A percentile compares a stretch with the other conserved stretches of the same genome.
Evolutionary conservation across 2,329 filamentous ascomycete genomes (phyloP).

Genomic region (Aureobasidium sp.): DNA sequence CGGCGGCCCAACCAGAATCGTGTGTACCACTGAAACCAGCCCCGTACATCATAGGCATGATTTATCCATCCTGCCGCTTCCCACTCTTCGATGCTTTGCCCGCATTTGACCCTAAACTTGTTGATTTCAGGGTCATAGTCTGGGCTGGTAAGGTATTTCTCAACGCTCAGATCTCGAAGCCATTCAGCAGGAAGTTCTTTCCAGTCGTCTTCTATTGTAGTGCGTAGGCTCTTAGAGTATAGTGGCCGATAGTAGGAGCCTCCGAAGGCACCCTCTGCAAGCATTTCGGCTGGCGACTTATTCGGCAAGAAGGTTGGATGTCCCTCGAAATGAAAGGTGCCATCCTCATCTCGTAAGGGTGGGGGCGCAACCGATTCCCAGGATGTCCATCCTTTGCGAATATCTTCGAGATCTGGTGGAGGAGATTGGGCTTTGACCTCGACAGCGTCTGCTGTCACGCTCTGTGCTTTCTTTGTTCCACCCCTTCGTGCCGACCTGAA

Average conservation of each 20-base stretch:
- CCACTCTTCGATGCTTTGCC: slow-evolving; percentile 50
- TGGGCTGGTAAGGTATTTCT: slow-evolving; percentile 34
- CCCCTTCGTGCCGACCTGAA: not conserved
- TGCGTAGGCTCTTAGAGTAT: slow-evolving; percentile 36
- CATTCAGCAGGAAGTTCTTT: slow-evolving; percentile 40
- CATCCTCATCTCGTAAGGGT: slow-evolving; percentile 37
- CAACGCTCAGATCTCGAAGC: slow-evolving; percentile 35
- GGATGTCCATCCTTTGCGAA: slow-evolving; percentile 36
- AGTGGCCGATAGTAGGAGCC: slow-evolving; percentile 47
- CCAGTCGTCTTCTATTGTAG: slow-evolving; percentile 42
- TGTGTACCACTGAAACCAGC: slow-evolving; percentile 53
- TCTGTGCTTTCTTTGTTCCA: slow-evolving; percentile 1
- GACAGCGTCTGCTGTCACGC: not conserved
- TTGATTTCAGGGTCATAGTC: slow-evolving; percentile 44
- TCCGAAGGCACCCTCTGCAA: slow-evolving; percentile 47
- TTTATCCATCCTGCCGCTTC: slow-evolving; percentile 49
- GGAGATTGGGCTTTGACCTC: slow-evolving; percentile 8
- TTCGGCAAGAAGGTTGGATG: slow-evolving; percentile 45
- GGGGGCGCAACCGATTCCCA: slow-evolving; percentile 36
- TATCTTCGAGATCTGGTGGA: slow-evolving; percentile 25
- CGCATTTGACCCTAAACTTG: slow-evolving; percentile 47
- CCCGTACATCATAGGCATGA: slow-evolving; percentile 46
- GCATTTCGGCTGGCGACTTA: slow-evolving; percentile 46
- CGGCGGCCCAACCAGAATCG: slow-evolving; percentile 46
- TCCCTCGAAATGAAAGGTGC: slow-evolving; percentile 39